phyloP scores from a whole-genome alignment of 495 filamentous ascomycete genomes.

The Letharia lupina region DNA sequence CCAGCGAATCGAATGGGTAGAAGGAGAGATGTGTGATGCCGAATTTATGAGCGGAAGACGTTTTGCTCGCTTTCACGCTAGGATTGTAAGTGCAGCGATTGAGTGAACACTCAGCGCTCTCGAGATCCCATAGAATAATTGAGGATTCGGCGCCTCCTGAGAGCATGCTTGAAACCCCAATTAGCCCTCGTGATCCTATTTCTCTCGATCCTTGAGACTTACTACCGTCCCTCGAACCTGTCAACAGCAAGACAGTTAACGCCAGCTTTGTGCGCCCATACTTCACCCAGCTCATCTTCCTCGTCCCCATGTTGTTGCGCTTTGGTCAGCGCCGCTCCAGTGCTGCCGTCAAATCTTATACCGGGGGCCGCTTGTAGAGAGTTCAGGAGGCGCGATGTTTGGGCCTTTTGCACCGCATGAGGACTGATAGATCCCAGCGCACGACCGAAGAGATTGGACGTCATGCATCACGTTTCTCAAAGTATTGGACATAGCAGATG shows the following conservation, averaged over 20 bases:
- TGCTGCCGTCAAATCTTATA: conserved; percentile 58
- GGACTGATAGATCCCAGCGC: conserved; percentile 55
- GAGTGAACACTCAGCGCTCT: conserved; percentile 35
- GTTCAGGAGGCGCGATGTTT: conserved; percentile 52
- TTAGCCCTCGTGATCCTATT: conserved; percentile 15
- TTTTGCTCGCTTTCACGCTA: conserved; percentile 36
- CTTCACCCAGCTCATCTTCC: conserved; percentile 24
- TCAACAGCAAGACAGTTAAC: conserved; percentile 71
- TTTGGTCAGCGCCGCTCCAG: conserved; percentile 26
- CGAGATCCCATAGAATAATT: conserved; percentile 78
- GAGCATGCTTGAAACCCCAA: conserved; percentile 48
- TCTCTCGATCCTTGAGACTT: conserved; percentile 24
- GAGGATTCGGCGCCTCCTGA: conserved; percentile 76
- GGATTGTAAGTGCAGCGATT: conserved; percentile 42
- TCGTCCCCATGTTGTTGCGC: conserved; percentile 18
- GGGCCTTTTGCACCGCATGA: conserved; percentile 51
- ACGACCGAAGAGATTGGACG: conserved; percentile 66
- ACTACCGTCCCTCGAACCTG: conserved; percentile 69
- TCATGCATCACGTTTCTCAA: conserved; percentile 50
- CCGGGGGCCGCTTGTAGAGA: conserved; percentile 53
- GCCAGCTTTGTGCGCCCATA: conserved; percentile 63
- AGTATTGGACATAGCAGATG: not conserved
- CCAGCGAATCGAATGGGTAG: conserved; percentile 73
- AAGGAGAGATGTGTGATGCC: conserved; percentile 79
- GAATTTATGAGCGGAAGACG: conserved; percentile 54